phyloP scores from a whole-genome alignment of 1,284 basidiomycete species.

The Moniliophthora roreri region DNA sequence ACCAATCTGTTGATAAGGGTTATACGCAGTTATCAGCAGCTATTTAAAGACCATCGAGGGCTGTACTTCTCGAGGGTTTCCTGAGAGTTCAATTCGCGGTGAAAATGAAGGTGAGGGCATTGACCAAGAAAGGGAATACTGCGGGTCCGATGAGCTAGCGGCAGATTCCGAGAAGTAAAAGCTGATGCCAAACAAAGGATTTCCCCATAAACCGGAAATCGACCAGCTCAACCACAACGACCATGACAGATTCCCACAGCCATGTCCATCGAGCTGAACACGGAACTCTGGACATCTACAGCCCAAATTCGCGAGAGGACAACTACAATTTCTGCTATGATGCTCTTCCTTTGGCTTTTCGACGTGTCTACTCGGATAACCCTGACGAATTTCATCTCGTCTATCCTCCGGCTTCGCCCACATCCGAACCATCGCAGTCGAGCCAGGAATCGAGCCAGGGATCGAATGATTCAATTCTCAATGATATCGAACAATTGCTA shows the following conservation, averaged over 20 bases:
- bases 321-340: no score
- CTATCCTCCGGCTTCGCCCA: not conserved
- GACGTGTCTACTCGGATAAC: not conserved
- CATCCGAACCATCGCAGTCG: not conserved
- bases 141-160: no score
- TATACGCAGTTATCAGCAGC: not conserved
- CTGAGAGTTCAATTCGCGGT: not conserved
- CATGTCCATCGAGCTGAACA: no score
- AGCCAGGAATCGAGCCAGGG: not conserved
- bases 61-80: slow-evolving; percentile 1
- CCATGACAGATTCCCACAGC: no score
- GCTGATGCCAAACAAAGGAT: no score
- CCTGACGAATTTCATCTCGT: not conserved
- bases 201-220: no score
- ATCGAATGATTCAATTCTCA: slow-evolving; percentile 1
- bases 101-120: slow-evolving; percentile 1
- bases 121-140: no score
- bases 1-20: slow-evolving; percentile 4
- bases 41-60: not conserved
- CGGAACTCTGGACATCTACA: no score
- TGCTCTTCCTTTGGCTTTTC: no score
- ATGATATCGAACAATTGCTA: not conserved
- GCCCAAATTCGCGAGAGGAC: no score
- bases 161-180: no score
- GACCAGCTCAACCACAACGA: no score